Conservation (phyloP, 2,329 filamentous ascomycete genomes). For the Pseudogymnoascus sp. region DNA sequence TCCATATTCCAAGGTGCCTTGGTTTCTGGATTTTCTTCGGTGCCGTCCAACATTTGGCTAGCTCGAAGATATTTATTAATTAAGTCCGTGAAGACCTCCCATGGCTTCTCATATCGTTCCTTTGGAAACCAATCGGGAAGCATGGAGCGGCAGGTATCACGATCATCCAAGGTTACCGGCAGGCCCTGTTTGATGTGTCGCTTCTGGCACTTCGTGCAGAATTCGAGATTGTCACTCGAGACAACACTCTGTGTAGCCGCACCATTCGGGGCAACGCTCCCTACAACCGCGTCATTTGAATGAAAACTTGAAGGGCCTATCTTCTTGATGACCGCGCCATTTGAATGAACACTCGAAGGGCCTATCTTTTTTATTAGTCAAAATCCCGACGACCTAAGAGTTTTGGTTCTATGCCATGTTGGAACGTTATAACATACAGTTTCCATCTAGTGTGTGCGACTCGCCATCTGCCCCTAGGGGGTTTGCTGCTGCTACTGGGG, state of each 20-base stretch:
- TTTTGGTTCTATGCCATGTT: neutral
- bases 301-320: neutral
- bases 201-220: slow-evolving; percentile 22
- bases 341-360: neutral
- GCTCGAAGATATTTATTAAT: slow-evolving; percentile 18
- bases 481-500: neutral
- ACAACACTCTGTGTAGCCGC: slow-evolving; percentile 7
- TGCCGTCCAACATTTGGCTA: slow-evolving; percentile 11
- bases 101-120: slow-evolving; percentile 15
- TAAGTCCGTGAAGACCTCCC: slow-evolving; percentile 16
- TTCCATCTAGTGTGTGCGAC: neutral
- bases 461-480: too few species aligned
- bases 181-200: slow-evolving; percentile 23
- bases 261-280: slow-evolving; percentile 12
- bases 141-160: slow-evolving; percentile 21
- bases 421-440: neutral
- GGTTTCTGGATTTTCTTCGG: neutral
- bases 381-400: neutral
- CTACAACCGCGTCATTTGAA: neutral
- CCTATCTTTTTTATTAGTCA: neutral
- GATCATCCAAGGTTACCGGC: slow-evolving; percentile 18
- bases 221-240: slow-evolving; percentile 11
- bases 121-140: slow-evolving; percentile 26
- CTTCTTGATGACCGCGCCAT: too few species aligned
- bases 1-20: slow-evolving; percentile 17